A percentile compares a stretch with the other conserved stretches of the same genome.
Evolutionary conservation across 2,329 filamentous ascomycete species (phyloP).

Genomic region (Penicillium polonicum): DNA sequence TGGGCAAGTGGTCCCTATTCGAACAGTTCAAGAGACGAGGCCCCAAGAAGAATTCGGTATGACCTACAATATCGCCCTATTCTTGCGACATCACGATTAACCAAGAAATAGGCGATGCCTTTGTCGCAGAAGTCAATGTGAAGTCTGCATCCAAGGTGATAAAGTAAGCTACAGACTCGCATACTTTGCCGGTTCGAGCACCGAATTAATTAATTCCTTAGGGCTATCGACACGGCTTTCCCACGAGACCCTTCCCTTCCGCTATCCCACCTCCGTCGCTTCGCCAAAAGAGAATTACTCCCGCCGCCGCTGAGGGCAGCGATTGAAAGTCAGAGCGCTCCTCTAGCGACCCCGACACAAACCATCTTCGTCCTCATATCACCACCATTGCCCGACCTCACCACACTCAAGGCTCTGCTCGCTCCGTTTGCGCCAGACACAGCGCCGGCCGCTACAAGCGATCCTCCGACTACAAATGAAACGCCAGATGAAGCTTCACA

Average conservation of each 20-base stretch:
- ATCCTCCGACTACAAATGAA: not conserved
- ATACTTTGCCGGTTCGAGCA: not conserved
- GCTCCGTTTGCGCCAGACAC: constrained; percentile 35
- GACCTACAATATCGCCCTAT: constrained; percentile 6
- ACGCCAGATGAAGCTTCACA: constrained; percentile 2
- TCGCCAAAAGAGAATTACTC: constrained; percentile 38
- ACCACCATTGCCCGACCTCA: constrained; percentile 40
- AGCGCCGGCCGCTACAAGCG: constrained; percentile 12
- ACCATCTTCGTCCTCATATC: constrained; percentile 45
- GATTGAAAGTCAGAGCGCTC: constrained; percentile 21
- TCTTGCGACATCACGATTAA: constrained; percentile 5
- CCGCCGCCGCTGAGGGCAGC: constrained; percentile 30
- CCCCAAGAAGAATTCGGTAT: constrained; percentile 44
- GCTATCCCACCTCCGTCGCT: constrained; percentile 43
- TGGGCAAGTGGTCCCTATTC: constrained; percentile 41
- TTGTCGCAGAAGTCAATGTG: constrained; percentile 45
- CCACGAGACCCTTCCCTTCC: constrained; percentile 35
- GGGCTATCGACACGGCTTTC: constrained; percentile 41
- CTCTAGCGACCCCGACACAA: constrained; percentile 14
- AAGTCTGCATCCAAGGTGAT: constrained; percentile 46
- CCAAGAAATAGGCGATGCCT: constrained; percentile 40
- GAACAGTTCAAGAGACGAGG: constrained; percentile 45
- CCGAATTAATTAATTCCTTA: constrained; percentile 15
- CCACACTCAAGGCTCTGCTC: constrained; percentile 37
- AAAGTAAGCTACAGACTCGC: constrained; percentile 33